These are phyloP conservation scores for Podospora pseudopauciseta DNA, from an alignment of 495 filamentous ascomycete genomes.

Conservation along the genomic window DNA sequence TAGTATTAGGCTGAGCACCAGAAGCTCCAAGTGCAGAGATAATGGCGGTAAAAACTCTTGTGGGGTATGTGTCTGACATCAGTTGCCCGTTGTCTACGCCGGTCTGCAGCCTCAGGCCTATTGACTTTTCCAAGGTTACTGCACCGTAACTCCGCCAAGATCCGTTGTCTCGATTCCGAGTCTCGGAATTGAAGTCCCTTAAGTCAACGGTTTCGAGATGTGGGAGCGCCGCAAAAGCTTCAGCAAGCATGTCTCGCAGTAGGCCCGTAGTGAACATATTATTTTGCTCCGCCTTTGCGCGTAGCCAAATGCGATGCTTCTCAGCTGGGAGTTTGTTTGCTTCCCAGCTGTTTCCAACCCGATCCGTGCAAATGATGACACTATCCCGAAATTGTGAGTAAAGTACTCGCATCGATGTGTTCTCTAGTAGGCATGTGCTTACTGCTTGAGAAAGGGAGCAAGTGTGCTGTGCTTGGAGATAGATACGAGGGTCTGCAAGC, in stretches of 20 bases:
- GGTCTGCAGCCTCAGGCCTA: background rate
- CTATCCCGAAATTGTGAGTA: background rate
- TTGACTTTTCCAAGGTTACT: constrained; percentile 20
- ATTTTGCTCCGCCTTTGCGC: constrained; percentile 24
- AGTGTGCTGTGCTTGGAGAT: constrained; percentile 51
- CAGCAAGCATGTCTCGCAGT: constrained; percentile 45
- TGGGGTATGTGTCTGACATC: constrained; percentile 12
- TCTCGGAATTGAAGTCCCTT: constrained; percentile 44
- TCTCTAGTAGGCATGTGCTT: background rate
- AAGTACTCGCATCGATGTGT: background rate
- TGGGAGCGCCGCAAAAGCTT: constrained; percentile 47
- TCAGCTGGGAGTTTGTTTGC: background rate
- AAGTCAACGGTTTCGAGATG: constrained; percentile 48
- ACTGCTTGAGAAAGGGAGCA: constrained; percentile 36
- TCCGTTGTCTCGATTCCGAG: constrained; percentile 29
- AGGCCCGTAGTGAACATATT: constrained; percentile 38
- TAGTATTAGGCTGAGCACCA: constrained; percentile 23
- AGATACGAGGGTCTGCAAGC: constrained; percentile 48
- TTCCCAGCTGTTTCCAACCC: background rate
- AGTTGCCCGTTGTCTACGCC: background rate
- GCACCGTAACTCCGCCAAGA: constrained; percentile 38
- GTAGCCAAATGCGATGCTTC: background rate
- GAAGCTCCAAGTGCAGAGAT: constrained; percentile 37
- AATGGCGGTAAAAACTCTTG: constrained; percentile 29
- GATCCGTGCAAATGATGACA: constrained; percentile 48